Base-by-base conservation (phyloP, 2,329 filamentous ascomycete genomes). In the Westerdykella aurantiaca region DNA sequence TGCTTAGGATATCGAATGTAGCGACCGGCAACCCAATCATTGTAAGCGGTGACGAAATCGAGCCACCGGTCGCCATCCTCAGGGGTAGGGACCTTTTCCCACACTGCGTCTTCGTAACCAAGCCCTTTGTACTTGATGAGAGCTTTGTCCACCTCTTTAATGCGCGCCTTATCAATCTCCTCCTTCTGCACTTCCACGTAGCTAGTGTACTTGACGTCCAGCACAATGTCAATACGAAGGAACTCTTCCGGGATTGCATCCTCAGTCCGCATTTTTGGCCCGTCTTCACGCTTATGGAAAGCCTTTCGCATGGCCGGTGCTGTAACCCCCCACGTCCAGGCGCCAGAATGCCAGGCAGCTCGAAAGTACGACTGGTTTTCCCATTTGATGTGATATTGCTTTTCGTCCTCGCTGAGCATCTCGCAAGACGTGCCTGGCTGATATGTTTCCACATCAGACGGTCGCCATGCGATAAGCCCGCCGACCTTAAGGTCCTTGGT, bases 341-440 rank as follows among this genome's bases (percentile, higher is more conserved):
- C 77, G 11, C 91, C 93, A 9, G 88, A 81, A 76, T 88, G 86
- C 93, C 94, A 98, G 6, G 74, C 76, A 42, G 86, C 88, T 51
- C 87, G 83, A 50, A 83, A 85, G 58, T 96, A 94, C 0, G 91
- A 95, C 44, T 80, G 76, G 0, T 75, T 74, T 37, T 85, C 81
- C 88, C 90, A 97, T 62, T 93, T 95, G 55, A 98, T 71, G 2
- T 98, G 77, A 58, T 97, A 98, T 54, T 96, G 88, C 52, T 90
- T 90, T n/a, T 86, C 75, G 43, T 88, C 85, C 58, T 93, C 85
- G 10, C 70, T 66, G n/a, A 87, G 69, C 42, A 78, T 69, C 22
- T 80, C 69, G 38, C 75, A 74, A 1, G 72, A 69, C 41, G 75
- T 71, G 2, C 76, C 79, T 4, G 73, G 60, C 12, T 69, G 65